These are phyloP conservation scores for Vishniacozyma victoriae DNA, from an alignment of 768 basidiomycete species.

Conservation along the genomic window DNA sequence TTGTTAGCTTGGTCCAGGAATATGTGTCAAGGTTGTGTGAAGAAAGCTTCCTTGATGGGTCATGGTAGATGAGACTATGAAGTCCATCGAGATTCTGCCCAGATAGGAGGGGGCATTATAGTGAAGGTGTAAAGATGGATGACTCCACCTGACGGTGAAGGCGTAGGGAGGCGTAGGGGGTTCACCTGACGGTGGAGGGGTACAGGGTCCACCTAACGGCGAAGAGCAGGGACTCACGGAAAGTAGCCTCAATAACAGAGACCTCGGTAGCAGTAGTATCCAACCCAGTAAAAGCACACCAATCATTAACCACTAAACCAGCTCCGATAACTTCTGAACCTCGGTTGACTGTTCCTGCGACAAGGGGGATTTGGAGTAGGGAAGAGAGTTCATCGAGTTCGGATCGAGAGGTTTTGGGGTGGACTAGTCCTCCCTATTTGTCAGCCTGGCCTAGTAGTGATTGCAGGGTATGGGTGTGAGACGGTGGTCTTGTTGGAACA, in stretches of 20 bases:
- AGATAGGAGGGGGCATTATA: too few relatives aligned
- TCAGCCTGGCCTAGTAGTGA: neutral
- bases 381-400: conserved; percentile 96
- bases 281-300: conserved; percentile 98
- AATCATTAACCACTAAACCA: conserved; percentile 96
- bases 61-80: too few relatives aligned
- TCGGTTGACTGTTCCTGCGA: conserved; percentile 96
- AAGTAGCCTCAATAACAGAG: conserved; percentile 93
- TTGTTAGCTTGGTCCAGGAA: neutral
- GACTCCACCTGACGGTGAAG: too few relatives aligned
- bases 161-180: too few relatives aligned
- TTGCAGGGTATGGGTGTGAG: neutral
- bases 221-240: conserved; percentile 75
- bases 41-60: neutral
- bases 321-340: conserved; percentile 98
- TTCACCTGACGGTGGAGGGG: too few relatives aligned
- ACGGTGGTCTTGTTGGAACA: neutral
- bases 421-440: conserved; percentile 79
- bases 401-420: conserved; percentile 93
- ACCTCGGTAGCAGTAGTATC: conserved; percentile 99
- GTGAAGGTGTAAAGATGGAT: too few relatives aligned
- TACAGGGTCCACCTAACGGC: too few relatives aligned
- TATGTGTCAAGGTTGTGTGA: neutral
- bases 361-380: conserved; percentile 85
- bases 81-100: too few relatives aligned